A percentile compares a stretch with the other conserved stretches of the same genome.
Evolutionary conservation across 495 filamentous ascomycete species (phyloP).

Genomic region (Sporormia fimetaria): DNA sequence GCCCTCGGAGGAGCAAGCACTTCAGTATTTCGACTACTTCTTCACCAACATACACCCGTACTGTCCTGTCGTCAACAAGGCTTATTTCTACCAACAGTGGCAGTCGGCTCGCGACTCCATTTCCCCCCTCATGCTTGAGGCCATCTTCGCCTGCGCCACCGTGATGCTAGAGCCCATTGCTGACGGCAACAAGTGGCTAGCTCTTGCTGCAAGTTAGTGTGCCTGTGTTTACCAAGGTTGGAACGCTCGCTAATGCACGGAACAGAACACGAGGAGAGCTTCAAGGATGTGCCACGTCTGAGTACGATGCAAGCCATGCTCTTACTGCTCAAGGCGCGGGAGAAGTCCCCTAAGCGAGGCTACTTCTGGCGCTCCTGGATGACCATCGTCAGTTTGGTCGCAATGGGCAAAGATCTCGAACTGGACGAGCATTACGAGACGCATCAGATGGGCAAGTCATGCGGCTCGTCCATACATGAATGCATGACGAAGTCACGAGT

Average conservation of each 20-base stretch:
- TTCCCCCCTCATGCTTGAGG: conserved; percentile 84
- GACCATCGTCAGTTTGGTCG: conserved; percentile 80
- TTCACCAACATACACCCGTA: conserved; percentile 92
- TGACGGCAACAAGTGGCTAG: conserved; percentile 88
- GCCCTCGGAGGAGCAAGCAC: conserved; percentile 73
- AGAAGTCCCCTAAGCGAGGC: conserved; percentile 80
- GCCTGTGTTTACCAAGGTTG: background rate
- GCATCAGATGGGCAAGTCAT: conserved; percentile 59
- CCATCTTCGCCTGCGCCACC: conserved; percentile 88
- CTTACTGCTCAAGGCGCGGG: conserved; percentile 80
- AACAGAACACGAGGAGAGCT: conserved; percentile 83
- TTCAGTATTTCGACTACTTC: conserved; percentile 84
- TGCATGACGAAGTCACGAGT: conserved; percentile 76
- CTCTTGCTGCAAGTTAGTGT: conserved; percentile 72
- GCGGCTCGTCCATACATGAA: conserved; percentile 57
- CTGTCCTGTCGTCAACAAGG: conserved; percentile 81
- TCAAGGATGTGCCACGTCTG: conserved; percentile 85
- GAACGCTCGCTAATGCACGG: conserved; percentile 12
- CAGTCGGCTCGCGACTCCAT: conserved; percentile 71
- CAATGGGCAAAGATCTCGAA: conserved; percentile 88
- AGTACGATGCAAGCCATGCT: conserved; percentile 90
- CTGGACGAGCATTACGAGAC: conserved; percentile 74
- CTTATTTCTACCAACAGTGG: conserved; percentile 86
- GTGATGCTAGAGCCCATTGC: conserved; percentile 70
- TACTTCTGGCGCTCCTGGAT: conserved; percentile 99